phyloP scores from a whole-genome alignment of 331 rosid genomes.

The Saraca asoca region DNA sequence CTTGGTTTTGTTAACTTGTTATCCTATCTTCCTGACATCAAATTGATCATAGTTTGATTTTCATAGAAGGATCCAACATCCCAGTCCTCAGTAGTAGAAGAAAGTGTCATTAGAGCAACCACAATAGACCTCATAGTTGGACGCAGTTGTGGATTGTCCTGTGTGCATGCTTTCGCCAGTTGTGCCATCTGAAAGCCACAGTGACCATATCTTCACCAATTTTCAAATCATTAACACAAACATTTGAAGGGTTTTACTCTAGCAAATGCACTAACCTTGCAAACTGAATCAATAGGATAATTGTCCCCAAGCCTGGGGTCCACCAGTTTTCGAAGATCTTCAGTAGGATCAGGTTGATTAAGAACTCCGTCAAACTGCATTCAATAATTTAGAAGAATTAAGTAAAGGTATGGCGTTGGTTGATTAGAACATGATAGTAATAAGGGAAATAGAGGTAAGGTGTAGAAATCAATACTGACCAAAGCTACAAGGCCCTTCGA shows the following conservation, averaged over 20 bases:
- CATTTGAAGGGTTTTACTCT: neutral
- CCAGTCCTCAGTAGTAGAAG: constrained; percentile 71
- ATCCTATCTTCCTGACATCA: constrained; percentile 70
- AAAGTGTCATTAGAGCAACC: constrained; percentile 75
- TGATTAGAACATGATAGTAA: neutral
- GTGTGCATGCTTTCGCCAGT: constrained; percentile 75
- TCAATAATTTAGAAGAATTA: neutral
- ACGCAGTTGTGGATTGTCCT: constrained; percentile 63
- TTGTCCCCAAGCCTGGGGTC: constrained; percentile 79
- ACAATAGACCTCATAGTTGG: constrained; percentile 85
- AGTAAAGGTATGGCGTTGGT: neutral
- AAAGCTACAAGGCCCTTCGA: constrained; percentile 69
- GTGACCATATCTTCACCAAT: neutral
- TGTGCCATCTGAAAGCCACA: constrained; percentile 64
- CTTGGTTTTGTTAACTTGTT: neutral
- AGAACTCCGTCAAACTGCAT: constrained; percentile 77
- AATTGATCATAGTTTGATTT: constrained; percentile 59
- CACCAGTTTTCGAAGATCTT: constrained; percentile 60
- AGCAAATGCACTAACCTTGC: constrained; percentile 55
- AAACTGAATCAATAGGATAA: constrained; percentile 68
- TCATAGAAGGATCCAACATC: constrained; percentile 67
- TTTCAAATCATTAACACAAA: neutral
- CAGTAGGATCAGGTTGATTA: constrained; percentile 48
- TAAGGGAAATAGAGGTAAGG: too few relatives aligned
- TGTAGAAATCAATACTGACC: constrained; percentile 47